Conservation (phyloP, 805 yeast genomes). For the Metschnikowia similis region DNA sequence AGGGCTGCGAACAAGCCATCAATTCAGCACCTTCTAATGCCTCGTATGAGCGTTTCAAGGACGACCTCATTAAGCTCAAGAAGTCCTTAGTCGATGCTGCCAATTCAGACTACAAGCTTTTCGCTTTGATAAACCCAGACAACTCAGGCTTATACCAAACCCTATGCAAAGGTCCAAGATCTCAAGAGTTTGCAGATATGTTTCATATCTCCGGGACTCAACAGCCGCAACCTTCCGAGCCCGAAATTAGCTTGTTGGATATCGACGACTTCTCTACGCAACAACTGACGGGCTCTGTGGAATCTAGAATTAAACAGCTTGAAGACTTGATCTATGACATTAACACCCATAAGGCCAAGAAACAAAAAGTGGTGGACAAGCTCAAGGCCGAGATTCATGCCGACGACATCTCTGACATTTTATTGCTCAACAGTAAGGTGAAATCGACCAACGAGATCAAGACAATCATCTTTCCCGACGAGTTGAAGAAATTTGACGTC, state of each 20-base stretch:
- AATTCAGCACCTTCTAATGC: conserved; percentile 6
- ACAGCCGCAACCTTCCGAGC: conserved; percentile 13
- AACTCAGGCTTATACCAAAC: conserved; percentile 22
- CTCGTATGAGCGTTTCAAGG: conserved; percentile 30
- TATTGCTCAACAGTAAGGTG: conserved; percentile 60
- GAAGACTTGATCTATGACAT: conserved; percentile 60
- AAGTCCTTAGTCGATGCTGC: conserved; percentile 60
- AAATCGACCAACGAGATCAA: conserved; percentile 55
- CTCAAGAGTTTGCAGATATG: conserved; percentile 34
- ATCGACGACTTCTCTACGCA: conserved; percentile 48
- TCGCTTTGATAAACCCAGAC: conserved; percentile 40
- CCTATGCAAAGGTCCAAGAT: conserved; percentile 39
- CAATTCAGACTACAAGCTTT: conserved; percentile 52
- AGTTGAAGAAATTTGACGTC: conserved; percentile 71
- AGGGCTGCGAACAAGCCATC: conserved; percentile 27
- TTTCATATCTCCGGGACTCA: conserved; percentile 17
- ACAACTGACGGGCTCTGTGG: conserved; percentile 21
- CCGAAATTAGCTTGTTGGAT: conserved; percentile 55
- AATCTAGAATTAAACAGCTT: conserved; percentile 42
- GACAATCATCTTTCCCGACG: conserved; percentile 56
- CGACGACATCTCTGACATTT: conserved; percentile 79
- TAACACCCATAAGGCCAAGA: conserved; percentile 58
- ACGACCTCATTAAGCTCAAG: conserved; percentile 54
- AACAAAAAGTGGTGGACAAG: conserved; percentile 55
- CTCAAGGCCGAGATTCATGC: conserved; percentile 66